Percentiles rank a stretch among this genome's conserved stretches.
Evolutionary conservation across 2,329 filamentous ascomycete genomes (phyloP).

Genomic region (Penicillium rolfsii): DNA sequence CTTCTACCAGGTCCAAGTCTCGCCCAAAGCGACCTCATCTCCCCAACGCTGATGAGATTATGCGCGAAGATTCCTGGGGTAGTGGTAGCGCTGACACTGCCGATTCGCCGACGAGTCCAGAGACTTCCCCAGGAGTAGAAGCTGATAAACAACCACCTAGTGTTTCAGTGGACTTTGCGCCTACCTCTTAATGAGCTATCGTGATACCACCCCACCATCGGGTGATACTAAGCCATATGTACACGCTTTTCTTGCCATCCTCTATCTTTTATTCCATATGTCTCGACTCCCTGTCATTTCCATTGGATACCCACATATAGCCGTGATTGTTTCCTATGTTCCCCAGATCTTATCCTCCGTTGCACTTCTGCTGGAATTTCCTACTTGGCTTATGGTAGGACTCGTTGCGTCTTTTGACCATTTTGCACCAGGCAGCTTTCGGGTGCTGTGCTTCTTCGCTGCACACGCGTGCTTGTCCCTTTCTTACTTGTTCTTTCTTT

Average conservation of each 20-base stretch:
- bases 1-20: constrained; percentile 18
- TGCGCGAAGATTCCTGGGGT: constrained; percentile 36
- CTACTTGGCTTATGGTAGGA: constrained; percentile 1
- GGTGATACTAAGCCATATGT: background rate
- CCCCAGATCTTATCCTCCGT: background rate
- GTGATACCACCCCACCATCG: background rate
- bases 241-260: background rate
- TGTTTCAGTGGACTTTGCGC: background rate
- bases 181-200: background rate
- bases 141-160: constrained; percentile 1
- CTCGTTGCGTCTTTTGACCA: background rate
- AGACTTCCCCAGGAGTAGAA: constrained; percentile 10
- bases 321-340: constrained; percentile 21
- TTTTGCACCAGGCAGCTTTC: background rate
- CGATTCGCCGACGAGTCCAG: constrained; percentile 32
- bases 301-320: constrained; percentile 41
- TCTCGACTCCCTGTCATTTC: constrained; percentile 28
- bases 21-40: constrained; percentile 14
- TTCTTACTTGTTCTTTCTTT: constrained; percentile 7
- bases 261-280: constrained; percentile 24
- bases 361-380: constrained; percentile 4
- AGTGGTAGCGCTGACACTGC: constrained; percentile 35
- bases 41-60: constrained; percentile 20
- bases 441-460: background rate
- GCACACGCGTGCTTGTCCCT: constrained; percentile 4